Evolutionary conservation across 2,329 filamentous ascomycete species (phyloP).

Genomic region (Apiospora pterosperma): DNA sequence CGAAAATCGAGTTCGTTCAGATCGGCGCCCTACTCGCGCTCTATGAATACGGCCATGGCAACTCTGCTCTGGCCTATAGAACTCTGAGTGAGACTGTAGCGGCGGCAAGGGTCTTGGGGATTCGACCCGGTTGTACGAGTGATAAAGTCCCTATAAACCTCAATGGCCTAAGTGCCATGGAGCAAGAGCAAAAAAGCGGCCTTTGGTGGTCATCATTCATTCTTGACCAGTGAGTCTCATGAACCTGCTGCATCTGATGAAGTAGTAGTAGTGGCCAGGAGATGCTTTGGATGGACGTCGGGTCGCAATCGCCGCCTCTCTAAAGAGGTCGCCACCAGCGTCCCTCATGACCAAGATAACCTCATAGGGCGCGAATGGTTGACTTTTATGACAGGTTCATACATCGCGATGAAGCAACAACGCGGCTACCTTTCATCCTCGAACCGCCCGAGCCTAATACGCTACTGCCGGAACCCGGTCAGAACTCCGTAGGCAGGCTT

Average conservation of each 20-base stretch:
- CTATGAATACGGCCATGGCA: slow-evolving; percentile 43
- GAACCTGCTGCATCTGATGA: not conserved
- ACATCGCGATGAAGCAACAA: slow-evolving; percentile 25
- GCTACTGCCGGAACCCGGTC: slow-evolving; percentile 23
- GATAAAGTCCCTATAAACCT: slow-evolving; percentile 14
- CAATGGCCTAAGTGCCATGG: slow-evolving; percentile 13
- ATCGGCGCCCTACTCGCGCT: slow-evolving; percentile 37
- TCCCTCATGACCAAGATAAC: not conserved
- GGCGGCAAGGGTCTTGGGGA: slow-evolving; percentile 30
- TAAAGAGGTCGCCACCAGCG: not conserved
- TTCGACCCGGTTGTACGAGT: slow-evolving; percentile 32
- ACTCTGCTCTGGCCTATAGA: slow-evolving; percentile 36
- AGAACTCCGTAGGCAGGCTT: slow-evolving; percentile 12
- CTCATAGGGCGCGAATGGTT: not conserved
- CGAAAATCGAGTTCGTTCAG: slow-evolving; percentile 37
- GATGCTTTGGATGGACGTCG: not conserved
- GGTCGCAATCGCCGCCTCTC: not conserved
- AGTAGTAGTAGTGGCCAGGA: not conserved
- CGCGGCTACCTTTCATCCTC: slow-evolving; percentile 27
- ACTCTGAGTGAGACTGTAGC: slow-evolving; percentile 39
- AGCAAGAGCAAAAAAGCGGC: slow-evolving; percentile 36
- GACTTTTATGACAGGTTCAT: slow-evolving; percentile 19
- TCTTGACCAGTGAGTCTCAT: slow-evolving; percentile 35
- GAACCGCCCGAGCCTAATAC: slow-evolving; percentile 25
- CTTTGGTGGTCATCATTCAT: slow-evolving; percentile 43